phyloP scores from a whole-genome alignment of 768 basidiomycete species.

The Naganishia friedmannii region DNA sequence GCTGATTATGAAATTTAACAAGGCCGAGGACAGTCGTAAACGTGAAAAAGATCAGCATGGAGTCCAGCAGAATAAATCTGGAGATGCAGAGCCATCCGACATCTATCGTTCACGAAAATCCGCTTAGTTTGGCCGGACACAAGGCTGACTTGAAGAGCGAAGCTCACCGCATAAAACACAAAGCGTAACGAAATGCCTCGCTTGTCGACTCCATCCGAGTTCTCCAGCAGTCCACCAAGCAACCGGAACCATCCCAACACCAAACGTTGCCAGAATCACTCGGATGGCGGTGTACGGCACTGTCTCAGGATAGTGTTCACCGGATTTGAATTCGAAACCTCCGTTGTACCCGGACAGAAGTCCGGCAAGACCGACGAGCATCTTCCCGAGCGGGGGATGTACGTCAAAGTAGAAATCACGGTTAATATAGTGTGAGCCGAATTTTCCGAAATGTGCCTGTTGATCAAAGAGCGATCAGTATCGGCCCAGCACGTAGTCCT shows the following conservation, averaged over 20 bases:
- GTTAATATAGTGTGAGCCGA: conserved; percentile 96
- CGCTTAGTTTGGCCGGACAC: conserved; percentile 8
- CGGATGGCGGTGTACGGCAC: conserved; percentile 95
- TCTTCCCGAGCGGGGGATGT: conserved; percentile 96
- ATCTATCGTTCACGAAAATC: conserved; percentile 58
- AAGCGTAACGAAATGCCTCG: conserved; percentile 83
- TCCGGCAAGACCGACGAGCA: conserved; percentile 93
- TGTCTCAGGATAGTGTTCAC: conserved; percentile 71
- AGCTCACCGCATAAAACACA: conserved; percentile 85
- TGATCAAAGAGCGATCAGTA: conserved; percentile 26
- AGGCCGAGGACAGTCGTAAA: conserved; percentile 93
- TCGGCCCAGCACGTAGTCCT: background rate
- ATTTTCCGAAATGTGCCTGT: conserved; percentile 94
- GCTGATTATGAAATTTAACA: conserved; percentile 95
- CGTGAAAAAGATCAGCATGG: conserved; percentile 98
- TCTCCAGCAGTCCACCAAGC: conserved; percentile 96
- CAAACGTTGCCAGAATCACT: conserved; percentile 88
- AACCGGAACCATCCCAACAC: conserved; percentile 90
- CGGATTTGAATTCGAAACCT: conserved; percentile 88
- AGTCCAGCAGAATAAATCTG: conserved; percentile 93
- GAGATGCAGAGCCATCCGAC: conserved; percentile 96
- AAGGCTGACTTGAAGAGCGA: background rate
- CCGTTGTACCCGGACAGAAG: conserved; percentile 88
- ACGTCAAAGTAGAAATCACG: conserved; percentile 99
- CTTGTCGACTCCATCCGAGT: conserved; percentile 83